phyloP scores from a whole-genome alignment of 169 alveolate species.

The Plasmodium falciparum region DNA sequence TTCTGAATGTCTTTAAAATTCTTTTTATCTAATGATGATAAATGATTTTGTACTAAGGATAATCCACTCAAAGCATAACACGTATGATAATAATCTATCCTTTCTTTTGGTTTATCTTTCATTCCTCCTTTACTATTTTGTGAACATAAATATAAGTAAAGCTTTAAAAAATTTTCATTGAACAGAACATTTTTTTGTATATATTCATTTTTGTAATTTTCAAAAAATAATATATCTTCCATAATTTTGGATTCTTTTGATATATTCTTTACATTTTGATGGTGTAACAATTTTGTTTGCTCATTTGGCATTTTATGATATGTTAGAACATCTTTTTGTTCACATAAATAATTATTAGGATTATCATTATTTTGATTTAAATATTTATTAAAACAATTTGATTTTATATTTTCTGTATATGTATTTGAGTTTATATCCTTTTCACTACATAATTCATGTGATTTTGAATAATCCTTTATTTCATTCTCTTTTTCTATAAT shows the following conservation, averaged over 20 bases:
- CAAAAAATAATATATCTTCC: constrained; percentile 30
- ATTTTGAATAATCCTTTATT: not conserved
- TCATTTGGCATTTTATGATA: too few species aligned
- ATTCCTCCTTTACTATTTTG: constrained; percentile 92
- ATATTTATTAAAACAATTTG: not conserved
- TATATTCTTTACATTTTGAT: too few species aligned
- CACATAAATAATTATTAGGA: not conserved
- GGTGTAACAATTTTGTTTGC: too few species aligned
- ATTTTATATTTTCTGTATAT: not conserved
- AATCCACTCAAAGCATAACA: constrained; percentile 95
- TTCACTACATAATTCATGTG: constrained; percentile 15
- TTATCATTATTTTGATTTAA: not conserved
- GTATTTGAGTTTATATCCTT: constrained; percentile 80
- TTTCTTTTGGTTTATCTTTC: constrained; percentile 96
- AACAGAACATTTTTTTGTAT: constrained; percentile 78
- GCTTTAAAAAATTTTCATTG: constrained; percentile 58
- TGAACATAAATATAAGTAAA: constrained; percentile 79
- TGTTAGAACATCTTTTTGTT: too few species aligned
- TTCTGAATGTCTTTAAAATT: not conserved
- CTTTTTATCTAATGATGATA: constrained; percentile 6
- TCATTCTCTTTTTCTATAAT: too few species aligned
- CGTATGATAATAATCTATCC: constrained; percentile 96
- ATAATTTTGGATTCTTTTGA: not conserved
- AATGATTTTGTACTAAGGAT: constrained; percentile 76
- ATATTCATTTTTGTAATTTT: constrained; percentile 75